phyloP scores from a whole-genome alignment of 2,329 filamentous ascomycete genomes.

The Apiospora arundinis region DNA sequence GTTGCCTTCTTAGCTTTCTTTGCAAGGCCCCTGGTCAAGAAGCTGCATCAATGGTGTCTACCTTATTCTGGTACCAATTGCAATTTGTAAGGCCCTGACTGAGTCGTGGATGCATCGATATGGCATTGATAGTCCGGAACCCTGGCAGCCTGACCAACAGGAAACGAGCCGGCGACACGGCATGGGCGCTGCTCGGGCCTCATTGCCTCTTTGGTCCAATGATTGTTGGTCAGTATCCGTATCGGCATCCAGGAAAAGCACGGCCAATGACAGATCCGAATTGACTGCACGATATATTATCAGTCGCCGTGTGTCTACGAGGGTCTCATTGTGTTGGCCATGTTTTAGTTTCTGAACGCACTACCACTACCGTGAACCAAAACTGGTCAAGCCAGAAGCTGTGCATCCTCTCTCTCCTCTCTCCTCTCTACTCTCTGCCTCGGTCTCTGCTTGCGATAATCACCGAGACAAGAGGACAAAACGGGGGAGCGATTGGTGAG shows the following conservation, averaged over 20 bases:
- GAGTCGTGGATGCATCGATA: constrained; percentile 37
- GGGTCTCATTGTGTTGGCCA: constrained; percentile 14
- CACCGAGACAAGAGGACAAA: constrained; percentile 11
- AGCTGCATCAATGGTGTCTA: constrained; percentile 21
- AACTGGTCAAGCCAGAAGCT: neutral
- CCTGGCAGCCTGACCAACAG: constrained; percentile 49
- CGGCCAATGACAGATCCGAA: constrained; percentile 43
- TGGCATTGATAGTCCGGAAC: constrained; percentile 36
- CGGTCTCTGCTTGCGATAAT: neutral
- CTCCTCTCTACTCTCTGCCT: neutral
- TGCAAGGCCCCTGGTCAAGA: constrained; percentile 17
- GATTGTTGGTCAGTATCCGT: constrained; percentile 35
- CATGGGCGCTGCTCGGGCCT: constrained; percentile 48
- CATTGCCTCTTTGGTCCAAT: constrained; percentile 50
- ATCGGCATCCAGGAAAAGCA: constrained; percentile 41
- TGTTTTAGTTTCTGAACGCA: constrained; percentile 12
- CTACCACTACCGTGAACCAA: neutral
- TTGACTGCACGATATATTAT: constrained; percentile 34
- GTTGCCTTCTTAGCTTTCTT: neutral
- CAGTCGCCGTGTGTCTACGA: constrained; percentile 33
- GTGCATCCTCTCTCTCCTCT: neutral
- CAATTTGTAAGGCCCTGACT: constrained; percentile 35
- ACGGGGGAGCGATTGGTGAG: neutral
- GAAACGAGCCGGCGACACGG: constrained; percentile 48
- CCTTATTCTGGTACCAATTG: constrained; percentile 9